phyloP scores from a whole-genome alignment of 1,139 yeast genomes.

The Yamadazyma siamensis region DNA sequence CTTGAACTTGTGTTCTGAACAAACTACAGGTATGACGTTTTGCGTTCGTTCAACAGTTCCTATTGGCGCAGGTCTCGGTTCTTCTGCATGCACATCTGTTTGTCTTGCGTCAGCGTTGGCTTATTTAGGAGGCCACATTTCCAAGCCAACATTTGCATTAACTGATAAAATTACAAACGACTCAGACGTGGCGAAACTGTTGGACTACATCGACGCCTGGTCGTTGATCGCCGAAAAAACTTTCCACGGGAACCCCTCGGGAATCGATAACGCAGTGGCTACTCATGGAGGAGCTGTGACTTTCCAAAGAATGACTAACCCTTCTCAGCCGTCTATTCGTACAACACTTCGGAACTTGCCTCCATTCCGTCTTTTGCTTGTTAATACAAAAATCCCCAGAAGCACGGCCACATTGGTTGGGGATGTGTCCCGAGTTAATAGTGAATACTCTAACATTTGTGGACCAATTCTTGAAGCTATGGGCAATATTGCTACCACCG shows the following conservation, averaged over 20 bases:
- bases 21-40: slow-evolving; percentile 52
- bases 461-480: slow-evolving; percentile 65
- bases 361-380: slow-evolving; percentile 65
- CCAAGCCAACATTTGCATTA: slow-evolving; percentile 24
- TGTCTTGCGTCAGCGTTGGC: slow-evolving; percentile 78
- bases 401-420: slow-evolving; percentile 83
- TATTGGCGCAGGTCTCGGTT: slow-evolving; percentile 95
- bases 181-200: slow-evolving; percentile 42
- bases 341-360: slow-evolving; percentile 74
- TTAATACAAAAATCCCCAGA: slow-evolving; percentile 84
- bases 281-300: slow-evolving; percentile 94
- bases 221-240: slow-evolving; percentile 92
- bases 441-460: slow-evolving; percentile 52
- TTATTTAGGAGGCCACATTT: slow-evolving; percentile 54
- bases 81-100: slow-evolving; percentile 89
- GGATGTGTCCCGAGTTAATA: slow-evolving; percentile 59
- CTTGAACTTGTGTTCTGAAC: slow-evolving; percentile 50
- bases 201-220: slow-evolving; percentile 75
- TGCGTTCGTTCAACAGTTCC: slow-evolving; percentile 82
- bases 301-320: slow-evolving; percentile 64
- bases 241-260: slow-evolving; percentile 95
- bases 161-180: slow-evolving; percentile 28
- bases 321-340: slow-evolving; percentile 54
- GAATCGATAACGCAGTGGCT: slow-evolving; percentile 95
- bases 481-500: slow-evolving; percentile 66